phyloP scores from a whole-genome alignment of 257 asterid genomes.

The Capsicum baccatum region DNA sequence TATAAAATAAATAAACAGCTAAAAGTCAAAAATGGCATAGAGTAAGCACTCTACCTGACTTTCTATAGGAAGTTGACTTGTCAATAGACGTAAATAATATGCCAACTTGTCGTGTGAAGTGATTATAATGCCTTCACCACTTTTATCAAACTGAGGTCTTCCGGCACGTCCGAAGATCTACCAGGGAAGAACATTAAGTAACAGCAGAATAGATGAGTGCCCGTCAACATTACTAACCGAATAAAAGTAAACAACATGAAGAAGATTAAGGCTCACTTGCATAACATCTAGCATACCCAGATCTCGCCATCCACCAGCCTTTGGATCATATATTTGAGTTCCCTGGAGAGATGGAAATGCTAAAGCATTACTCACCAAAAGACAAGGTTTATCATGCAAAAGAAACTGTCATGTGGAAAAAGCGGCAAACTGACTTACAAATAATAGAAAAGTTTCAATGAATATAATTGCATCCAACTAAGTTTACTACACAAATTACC shows the following conservation, averaged over 20 bases:
- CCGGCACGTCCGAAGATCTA: conserved; percentile 99
- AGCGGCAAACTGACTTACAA: conserved; percentile 10
- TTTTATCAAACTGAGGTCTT: conserved; percentile 97
- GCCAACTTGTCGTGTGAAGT: conserved; percentile 88
- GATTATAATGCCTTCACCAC: conserved; percentile 99
- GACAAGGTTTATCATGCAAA: conserved; percentile 22
- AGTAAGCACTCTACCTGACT: conserved; percentile 67
- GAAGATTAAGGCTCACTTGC: conserved; percentile 65
- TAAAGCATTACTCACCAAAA: conserved; percentile 36
- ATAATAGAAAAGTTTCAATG: conserved; percentile 1
- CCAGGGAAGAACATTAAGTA: conserved; percentile 39
- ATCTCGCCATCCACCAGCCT: conserved; percentile 99
- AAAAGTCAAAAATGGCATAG: conserved; percentile 11
- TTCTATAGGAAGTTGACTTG: conserved; percentile 98
- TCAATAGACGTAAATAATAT: conserved; percentile 85
- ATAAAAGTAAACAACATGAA: conserved; percentile 25
- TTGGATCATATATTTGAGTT: conserved; percentile 95
- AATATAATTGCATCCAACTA: not conserved
- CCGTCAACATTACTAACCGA: not conserved
- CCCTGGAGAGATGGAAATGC: conserved; percentile 63
- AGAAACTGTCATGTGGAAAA: not conserved
- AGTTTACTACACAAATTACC: not conserved
- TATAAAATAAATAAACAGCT: not conserved
- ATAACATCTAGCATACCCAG: conserved; percentile 99
- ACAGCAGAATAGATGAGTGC: conserved; percentile 30